Evolutionary conservation across 257 asterid species (phyloP).

Genomic region (Przewalskia tangutica): DNA sequence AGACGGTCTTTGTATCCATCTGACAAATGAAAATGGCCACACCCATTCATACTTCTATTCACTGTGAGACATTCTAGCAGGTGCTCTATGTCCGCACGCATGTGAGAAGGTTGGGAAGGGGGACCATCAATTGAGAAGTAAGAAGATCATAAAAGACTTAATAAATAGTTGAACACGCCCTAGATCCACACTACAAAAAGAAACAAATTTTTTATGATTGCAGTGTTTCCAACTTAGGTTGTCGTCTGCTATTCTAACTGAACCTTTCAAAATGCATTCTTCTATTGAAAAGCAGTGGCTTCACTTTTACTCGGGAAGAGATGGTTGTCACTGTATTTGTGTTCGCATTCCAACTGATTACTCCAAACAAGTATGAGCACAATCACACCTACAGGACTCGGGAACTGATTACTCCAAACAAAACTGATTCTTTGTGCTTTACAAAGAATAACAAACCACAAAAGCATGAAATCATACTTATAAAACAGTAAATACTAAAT

Average conservation of each 20-base stretch:
- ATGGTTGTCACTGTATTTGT: neutral
- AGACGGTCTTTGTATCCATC: neutral
- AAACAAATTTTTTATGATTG: neutral
- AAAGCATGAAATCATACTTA: neutral
- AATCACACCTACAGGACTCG: neutral
- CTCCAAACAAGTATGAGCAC: neutral
- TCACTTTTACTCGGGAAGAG: neutral
- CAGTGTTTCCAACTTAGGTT: neutral
- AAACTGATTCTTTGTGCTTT: neutral
- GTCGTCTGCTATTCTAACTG: neutral
- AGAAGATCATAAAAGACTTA: neutral
- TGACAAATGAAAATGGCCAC: neutral
- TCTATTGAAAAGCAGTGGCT: neutral
- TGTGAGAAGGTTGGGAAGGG: neutral
- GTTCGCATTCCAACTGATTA: neutral
- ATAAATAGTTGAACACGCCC: neutral
- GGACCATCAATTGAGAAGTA: neutral
- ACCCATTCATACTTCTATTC: neutral
- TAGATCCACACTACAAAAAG: neutral
- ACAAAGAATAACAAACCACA: neutral
- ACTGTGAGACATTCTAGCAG: neutral
- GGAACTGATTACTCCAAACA: neutral
- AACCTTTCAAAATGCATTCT: neutral
- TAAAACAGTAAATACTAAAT: neutral
- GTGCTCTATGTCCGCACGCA: neutral